Base-by-base conservation (phyloP, 345 rosid species). In the Arabis alpina region DNA sequence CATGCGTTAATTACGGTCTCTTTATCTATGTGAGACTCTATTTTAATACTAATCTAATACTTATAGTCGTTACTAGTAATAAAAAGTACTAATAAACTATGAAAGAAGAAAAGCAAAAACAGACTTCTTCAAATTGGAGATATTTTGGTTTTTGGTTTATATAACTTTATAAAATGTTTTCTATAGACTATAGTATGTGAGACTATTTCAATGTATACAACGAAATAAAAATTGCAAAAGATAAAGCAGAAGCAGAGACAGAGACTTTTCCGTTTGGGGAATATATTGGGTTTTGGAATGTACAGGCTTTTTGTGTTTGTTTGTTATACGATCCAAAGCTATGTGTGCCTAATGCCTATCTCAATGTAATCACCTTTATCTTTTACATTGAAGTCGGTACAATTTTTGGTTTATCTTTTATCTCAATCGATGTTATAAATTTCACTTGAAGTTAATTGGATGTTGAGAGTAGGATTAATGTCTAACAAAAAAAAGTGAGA, bases 241-340 rank as follows among this genome's bases (percentile, higher is more conserved):
- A n/a, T 50, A 54, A 44, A n/a, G 49, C 49, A 51, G 8, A 28
- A n/a, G 36, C 36, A 59, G 5, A 10, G 32, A 53, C 49, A 43
- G 62, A 43, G 61, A 43, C 55, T 54, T 72, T 61, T 43, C 16
- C 48, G 37, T 34, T 44, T 10, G 25, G 50, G 53, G 76, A 64
- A 72, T 72, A 72, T 47, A 39, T 72, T 72, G 76, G 58, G n/a
- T 54, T 27, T 28, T 47, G 76, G 41, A 54, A 47, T 62, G 25
- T 37, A 2, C 56, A 54, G 70, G 56, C 65, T 10, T 47, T 42
- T 62, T 54, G 36, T 16, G 40, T 61, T 43, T 43, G 53, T 61
- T 45, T 61, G 54, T 10, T 30, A 53, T 52, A 40, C 6, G 34
- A 67, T n/a, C 40, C 39, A 41, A 43, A 66, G 53, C 15, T 66